phyloP scores from a whole-genome alignment of 163 green algal species.

The Chlorella variabilis region DNA sequence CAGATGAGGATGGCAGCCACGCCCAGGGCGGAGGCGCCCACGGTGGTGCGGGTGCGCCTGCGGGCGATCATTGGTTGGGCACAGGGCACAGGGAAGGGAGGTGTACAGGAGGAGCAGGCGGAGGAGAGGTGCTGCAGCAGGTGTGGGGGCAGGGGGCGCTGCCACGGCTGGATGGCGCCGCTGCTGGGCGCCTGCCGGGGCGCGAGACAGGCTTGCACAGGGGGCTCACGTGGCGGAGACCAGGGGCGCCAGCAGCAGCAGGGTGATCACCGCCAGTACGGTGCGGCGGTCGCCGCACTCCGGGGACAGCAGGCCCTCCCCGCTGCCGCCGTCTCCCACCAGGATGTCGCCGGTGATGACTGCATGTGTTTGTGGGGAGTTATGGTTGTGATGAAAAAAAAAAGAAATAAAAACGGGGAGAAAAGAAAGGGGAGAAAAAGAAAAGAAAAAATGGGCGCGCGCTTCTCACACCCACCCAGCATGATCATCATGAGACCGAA shows the following conservation, averaged over 20 bases:
- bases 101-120: neutral
- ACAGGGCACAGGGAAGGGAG: neutral
- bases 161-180: too few species aligned
- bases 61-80: neutral
- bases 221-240: constrained; percentile 40
- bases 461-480: neutral
- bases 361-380: too few species aligned
- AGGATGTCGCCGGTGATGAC: constrained; percentile 24
- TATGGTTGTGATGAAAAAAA: too few species aligned
- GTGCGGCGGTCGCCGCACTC: constrained; percentile 39
- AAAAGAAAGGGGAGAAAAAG: too few species aligned
- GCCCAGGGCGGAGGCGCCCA: constrained; percentile 21
- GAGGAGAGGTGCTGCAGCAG: neutral
- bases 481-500: constrained; percentile 29
- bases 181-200: too few species aligned
- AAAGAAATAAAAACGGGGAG: too few species aligned
- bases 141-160: neutral
- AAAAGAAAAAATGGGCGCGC: too few species aligned
- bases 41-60: constrained; percentile 12
- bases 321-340: constrained; percentile 3
- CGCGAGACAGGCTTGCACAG: too few species aligned
- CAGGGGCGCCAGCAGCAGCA: constrained; percentile 41
- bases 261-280: constrained; percentile 39
- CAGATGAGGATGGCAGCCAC: constrained; percentile 41
- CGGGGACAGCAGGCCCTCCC: constrained; percentile 23